Evolutionary conservation across 2,329 filamentous ascomycete genomes (phyloP).

Genomic region (Orbilia quercus): DNA sequence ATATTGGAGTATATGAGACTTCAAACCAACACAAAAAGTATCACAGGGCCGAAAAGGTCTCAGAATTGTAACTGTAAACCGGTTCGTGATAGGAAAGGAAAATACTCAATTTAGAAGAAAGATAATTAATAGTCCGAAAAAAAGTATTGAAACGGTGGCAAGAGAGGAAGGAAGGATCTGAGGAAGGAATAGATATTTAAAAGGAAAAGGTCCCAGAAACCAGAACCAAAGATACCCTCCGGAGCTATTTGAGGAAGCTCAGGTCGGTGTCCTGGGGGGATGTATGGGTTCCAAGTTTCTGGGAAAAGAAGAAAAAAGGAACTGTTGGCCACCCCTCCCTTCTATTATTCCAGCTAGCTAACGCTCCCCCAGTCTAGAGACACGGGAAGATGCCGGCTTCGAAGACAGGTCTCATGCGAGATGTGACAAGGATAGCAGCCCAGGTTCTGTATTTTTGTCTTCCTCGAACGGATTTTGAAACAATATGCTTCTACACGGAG

Average conservation of each 20-base stretch:
- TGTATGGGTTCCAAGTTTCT: slow-evolving; percentile 16
- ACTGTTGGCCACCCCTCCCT: neutral
- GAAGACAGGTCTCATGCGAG: slow-evolving; percentile 39
- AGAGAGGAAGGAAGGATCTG: slow-evolving; percentile 10
- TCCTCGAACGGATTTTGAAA: slow-evolving; percentile 31
- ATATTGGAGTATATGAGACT: slow-evolving; percentile 12
- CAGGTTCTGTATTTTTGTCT: slow-evolving; percentile 22
- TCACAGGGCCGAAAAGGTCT: slow-evolving; percentile 24
- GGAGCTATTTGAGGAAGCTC: slow-evolving; percentile 49
- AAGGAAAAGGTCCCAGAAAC: slow-evolving; percentile 10
- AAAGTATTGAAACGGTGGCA: too few relatives aligned
- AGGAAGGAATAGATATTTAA: slow-evolving; percentile 28
- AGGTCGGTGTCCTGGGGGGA: slow-evolving; percentile 10
- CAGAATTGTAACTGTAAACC: neutral
- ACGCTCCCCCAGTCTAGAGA: slow-evolving; percentile 22
- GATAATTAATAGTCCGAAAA: too few relatives aligned
- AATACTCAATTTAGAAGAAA: slow-evolving; percentile 15
- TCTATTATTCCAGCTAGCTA: too few relatives aligned
- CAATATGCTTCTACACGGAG: slow-evolving; percentile 28
- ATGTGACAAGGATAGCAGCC: slow-evolving; percentile 46
- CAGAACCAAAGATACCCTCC: slow-evolving; percentile 21
- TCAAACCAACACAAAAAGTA: slow-evolving; percentile 50
- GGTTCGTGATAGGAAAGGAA: neutral
- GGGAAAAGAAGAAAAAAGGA: slow-evolving; percentile 33
- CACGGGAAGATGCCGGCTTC: slow-evolving; percentile 53